Evolutionary conservation across 495 filamentous ascomycete genomes (phyloP).

Genomic region (Trichoderma reesei): DNA sequence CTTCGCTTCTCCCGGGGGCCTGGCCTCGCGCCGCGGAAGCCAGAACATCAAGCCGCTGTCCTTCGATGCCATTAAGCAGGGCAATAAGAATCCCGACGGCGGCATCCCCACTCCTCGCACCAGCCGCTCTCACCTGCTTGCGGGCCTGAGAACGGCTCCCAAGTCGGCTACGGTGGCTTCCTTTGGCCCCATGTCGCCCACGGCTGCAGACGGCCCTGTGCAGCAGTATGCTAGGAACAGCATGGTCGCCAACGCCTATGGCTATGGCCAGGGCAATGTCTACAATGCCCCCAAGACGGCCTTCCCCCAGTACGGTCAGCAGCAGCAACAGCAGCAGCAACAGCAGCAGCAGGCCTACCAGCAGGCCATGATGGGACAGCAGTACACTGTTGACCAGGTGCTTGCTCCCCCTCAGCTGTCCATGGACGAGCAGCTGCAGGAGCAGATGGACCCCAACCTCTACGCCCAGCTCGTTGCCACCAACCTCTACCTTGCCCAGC

Average conservation of each 20-base stretch:
- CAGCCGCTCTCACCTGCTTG: slow-evolving; percentile 88
- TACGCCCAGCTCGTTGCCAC: slow-evolving; percentile 78
- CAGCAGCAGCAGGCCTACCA: slow-evolving; percentile 11
- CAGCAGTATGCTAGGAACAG: slow-evolving; percentile 33
- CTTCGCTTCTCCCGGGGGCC: slow-evolving; percentile 58
- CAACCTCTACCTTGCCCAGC: slow-evolving; percentile 75
- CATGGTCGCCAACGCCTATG: slow-evolving; percentile 40
- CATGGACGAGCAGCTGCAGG: slow-evolving; percentile 52
- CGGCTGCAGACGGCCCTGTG: slow-evolving; percentile 16
- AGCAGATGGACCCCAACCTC: slow-evolving; percentile 68
- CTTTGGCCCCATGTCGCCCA: slow-evolving; percentile 51
- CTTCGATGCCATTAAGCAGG: slow-evolving; percentile 50
- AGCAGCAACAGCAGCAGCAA: slow-evolving; percentile 33
- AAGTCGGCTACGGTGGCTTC: slow-evolving; percentile 63
- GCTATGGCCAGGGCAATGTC: slow-evolving; percentile 26
- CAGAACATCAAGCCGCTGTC: slow-evolving; percentile 80
- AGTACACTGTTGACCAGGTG: slow-evolving; percentile 64
- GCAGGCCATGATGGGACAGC: slow-evolving; percentile 25
- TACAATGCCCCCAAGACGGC: slow-evolving; percentile 46
- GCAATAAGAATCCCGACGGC: slow-evolving; percentile 20
- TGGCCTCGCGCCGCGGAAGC: slow-evolving; percentile 70
- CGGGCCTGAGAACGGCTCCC: slow-evolving; percentile 85
- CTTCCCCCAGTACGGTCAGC: slow-evolving; percentile 30
- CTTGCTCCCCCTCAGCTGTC: slow-evolving; percentile 74
- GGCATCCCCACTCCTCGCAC: slow-evolving; percentile 72